These are phyloP conservation scores for Lecanicillium sp. DNA, from an alignment of 2,329 filamentous ascomycete species.

Conservation along the genomic window DNA sequence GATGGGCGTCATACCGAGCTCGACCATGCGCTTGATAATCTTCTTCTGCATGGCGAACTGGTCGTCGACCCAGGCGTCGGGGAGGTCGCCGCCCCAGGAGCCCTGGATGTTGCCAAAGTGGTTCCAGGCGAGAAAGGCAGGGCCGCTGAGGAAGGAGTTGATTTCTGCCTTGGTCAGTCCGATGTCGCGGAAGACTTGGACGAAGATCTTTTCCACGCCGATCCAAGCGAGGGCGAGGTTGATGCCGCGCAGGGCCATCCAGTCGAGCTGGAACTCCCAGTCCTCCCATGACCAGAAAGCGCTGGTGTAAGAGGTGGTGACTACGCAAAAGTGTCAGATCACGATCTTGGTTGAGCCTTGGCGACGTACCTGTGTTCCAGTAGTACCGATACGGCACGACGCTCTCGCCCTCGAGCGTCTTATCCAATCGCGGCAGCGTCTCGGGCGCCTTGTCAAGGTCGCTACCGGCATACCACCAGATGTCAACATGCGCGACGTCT, in stretches of 20 bases:
- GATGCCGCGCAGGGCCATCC: constrained; percentile 45
- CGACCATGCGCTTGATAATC: constrained; percentile 43
- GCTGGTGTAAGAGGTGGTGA: constrained; percentile 46
- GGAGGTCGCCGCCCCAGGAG: constrained; percentile 40
- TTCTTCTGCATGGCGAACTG: constrained; percentile 43
- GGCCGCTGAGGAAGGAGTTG: constrained; percentile 40
- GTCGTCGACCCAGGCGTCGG: constrained; percentile 38
- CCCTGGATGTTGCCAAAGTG: constrained; percentile 49
- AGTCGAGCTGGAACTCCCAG: constrained; percentile 47
- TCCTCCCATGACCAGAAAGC: constrained; percentile 49
- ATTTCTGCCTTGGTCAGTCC: constrained; percentile 40
- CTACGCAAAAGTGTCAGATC: constrained; percentile 19
- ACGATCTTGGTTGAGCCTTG: too few species aligned
- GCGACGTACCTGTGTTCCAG: constrained; percentile 39
- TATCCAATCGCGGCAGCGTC: constrained; percentile 14
- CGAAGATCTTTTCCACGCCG: constrained; percentile 43
- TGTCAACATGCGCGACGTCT: constrained; percentile 17
- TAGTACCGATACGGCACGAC: constrained; percentile 31
- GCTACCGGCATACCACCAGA: constrained; percentile 19
- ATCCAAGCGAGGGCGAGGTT: constrained; percentile 48
- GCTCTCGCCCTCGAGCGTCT: constrained; percentile 11
- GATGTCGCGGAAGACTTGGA: constrained; percentile 41
- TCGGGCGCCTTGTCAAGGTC: constrained; percentile 16
- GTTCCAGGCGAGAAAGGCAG: constrained; percentile 48
- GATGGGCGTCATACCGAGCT: constrained; percentile 47